Conservation (phyloP, 73 alveolate genomes). For the Paramecium pentaurelia region DNA sequence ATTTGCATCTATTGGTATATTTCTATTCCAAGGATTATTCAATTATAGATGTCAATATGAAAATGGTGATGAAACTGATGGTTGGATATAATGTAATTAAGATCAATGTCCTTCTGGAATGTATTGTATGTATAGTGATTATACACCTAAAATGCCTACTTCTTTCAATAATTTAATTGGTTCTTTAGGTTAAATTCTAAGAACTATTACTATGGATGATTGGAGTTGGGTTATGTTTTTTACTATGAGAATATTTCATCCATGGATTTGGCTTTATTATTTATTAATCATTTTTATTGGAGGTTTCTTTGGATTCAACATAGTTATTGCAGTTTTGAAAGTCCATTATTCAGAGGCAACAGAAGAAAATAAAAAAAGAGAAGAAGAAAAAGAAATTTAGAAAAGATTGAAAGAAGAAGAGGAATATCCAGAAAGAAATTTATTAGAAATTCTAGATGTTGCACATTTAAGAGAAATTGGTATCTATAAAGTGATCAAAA, state of each 20-base stretch:
- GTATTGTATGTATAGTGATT: background rate
- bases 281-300: background rate
- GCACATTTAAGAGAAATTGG: background rate
- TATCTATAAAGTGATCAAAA: background rate
- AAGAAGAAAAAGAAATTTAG: background rate
- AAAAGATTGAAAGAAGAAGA: background rate
- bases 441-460: background rate
- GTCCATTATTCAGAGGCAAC: background rate
- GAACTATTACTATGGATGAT: conserved; percentile 15
- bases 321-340: conserved; percentile 14
- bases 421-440: background rate
- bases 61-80: background rate
- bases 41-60: background rate
- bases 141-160: background rate
- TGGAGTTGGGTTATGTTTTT: conserved; percentile 38
- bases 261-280: background rate
- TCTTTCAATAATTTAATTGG: background rate
- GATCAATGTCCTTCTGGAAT: background rate
- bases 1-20: background rate
- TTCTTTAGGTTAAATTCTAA: background rate
- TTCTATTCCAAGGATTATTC: background rate
- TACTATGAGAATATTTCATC: background rate
- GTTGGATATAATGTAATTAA: background rate
- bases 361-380: background rate
- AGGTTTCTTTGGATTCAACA: conserved; percentile 27